phyloP scores from a whole-genome alignment of 2,329 filamentous ascomycete species.

The Lachnellula cervina region DNA sequence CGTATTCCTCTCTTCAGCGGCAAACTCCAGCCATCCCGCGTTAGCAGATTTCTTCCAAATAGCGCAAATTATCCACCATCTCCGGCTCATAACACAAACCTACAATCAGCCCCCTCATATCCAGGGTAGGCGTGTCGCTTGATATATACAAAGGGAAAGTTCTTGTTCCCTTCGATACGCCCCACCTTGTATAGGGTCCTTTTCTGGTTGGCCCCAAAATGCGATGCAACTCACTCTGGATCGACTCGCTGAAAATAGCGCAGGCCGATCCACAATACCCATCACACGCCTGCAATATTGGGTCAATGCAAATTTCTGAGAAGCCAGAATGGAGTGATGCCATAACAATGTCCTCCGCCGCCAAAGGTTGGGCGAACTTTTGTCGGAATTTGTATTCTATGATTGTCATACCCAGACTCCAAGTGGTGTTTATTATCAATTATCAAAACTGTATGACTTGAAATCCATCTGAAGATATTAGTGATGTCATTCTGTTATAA shows the following conservation, averaged over 20 bases:
- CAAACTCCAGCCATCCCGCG: conserved; percentile 33
- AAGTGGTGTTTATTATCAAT: conserved; percentile 18
- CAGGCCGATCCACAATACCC: conserved; percentile 58
- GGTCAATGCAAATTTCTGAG: not conserved
- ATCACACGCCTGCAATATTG: conserved; percentile 32
- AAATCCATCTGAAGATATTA: conserved; percentile 20
- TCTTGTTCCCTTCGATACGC: conserved; percentile 53
- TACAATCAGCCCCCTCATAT: conserved; percentile 56
- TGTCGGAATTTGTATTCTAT: conserved; percentile 30
- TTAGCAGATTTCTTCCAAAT: conserved; percentile 45
- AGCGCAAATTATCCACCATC: conserved; percentile 44
- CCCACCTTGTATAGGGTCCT: conserved; percentile 55
- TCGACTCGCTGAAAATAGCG: conserved; percentile 50
- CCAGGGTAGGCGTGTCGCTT: conserved; percentile 8
- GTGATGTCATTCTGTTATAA: conserved; percentile 10
- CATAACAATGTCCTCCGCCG: conserved; percentile 37
- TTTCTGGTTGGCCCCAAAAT: conserved; percentile 53
- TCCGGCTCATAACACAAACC: conserved; percentile 52
- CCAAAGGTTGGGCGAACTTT: conserved; percentile 34
- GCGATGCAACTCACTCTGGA: conserved; percentile 52
- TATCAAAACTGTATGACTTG: conserved; percentile 21
- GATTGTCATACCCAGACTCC: conserved; percentile 26
- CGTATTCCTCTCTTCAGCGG: conserved; percentile 7
- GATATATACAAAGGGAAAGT: conserved; percentile 17
- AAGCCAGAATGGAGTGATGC: conserved; percentile 31